Evolutionary conservation across 345 rosid genomes (phyloP), one percentile per base, ranked within the genome.

Genomic region (Kernera saxatilis): DNA sequence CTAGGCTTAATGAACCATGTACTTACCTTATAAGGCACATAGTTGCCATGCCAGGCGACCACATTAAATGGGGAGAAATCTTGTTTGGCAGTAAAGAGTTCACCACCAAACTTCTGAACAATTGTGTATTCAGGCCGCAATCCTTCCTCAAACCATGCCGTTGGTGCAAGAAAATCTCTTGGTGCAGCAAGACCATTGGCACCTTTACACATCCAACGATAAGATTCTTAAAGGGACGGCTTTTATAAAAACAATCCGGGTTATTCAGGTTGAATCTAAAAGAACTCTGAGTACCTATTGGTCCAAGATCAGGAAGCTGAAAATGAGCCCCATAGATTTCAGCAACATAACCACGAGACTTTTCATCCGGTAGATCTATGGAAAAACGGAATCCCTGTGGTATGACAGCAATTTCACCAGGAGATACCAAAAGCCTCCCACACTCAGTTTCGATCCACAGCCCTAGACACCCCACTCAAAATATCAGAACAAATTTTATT

Each of bases 221-320:
- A 44, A 7, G 8, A 67, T 21, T 7, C 50, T 58, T n/a, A 48
- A 4, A 1, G 6, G 9, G 11, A n/a, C 6, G 27, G 8, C 15
- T 35, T 35, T 19, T 37, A 23, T 19, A 36, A 2, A 26, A 2
- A 44, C 56, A 44, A 25, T 53, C 21, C 25, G 3, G 7, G 29
- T 23, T 22, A 33, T 17, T 35, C 40, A 46, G 41, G 56, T 35
- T 33, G n/a, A 19, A 68, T 29, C 48, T 40, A 69, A 8, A 69
- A 56, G 66, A 75, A 45, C 68, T 61, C 23, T n/a, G n/a, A 41
- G 54, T 81, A 93, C 97, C 97, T 82, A 93, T 93, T 7, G 98
- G 98, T 55, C 97, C 98, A 77, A 93, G 95, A 78, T 93, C 98
- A 72, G 97, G 98, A 71, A 93, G 96, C 74, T 93, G 96, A 88